Percentiles rank a stretch among this genome's conserved stretches.
Evolutionary conservation across 768 basidiomycete species (phyloP).

Genomic region (Fistulinella prunicolor): DNA sequence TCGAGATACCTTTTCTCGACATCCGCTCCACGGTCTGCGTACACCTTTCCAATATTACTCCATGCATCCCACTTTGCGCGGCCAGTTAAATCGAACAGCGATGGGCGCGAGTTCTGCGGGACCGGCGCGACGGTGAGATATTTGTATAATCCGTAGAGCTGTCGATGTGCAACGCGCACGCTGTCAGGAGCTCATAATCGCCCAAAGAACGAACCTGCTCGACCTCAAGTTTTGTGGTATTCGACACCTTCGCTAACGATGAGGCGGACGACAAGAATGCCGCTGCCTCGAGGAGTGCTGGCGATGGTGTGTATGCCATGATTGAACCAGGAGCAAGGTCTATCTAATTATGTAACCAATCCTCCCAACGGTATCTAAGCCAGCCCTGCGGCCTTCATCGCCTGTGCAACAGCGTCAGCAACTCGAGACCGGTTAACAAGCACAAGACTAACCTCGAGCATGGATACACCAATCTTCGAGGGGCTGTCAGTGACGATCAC

Average conservation of each 20-base stretch:
- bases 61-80: slow-evolving; percentile 90
- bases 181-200: slow-evolving; percentile 17
- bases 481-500: slow-evolving; percentile 93
- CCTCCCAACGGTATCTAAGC: slow-evolving; percentile 40
- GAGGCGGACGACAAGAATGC: slow-evolving; percentile 58
- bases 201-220: slow-evolving; percentile 19
- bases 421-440: background rate
- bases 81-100: slow-evolving; percentile 74
- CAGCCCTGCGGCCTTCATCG: slow-evolving; percentile 76
- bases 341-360: slow-evolving; percentile 39
- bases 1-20: slow-evolving; percentile 67
- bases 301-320: slow-evolving; percentile 36
- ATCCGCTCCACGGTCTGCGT: slow-evolving; percentile 38
- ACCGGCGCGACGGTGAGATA: slow-evolving; percentile 55
- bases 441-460: slow-evolving; percentile 70
- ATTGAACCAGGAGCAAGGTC: slow-evolving; percentile 1
- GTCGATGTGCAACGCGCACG: slow-evolving; percentile 27
- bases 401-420: slow-evolving; percentile 39
- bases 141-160: slow-evolving; percentile 90
- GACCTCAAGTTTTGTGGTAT: slow-evolving; percentile 75
- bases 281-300: slow-evolving; percentile 57
- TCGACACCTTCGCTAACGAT: slow-evolving; percentile 53
- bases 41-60: slow-evolving; percentile 50
- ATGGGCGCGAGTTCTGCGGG: slow-evolving; percentile 62
- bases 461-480: slow-evolving; percentile 86